Evolutionary conservation across 139 green algal species (phyloP).

Genomic region (Ostreobium quekettii): DNA sequence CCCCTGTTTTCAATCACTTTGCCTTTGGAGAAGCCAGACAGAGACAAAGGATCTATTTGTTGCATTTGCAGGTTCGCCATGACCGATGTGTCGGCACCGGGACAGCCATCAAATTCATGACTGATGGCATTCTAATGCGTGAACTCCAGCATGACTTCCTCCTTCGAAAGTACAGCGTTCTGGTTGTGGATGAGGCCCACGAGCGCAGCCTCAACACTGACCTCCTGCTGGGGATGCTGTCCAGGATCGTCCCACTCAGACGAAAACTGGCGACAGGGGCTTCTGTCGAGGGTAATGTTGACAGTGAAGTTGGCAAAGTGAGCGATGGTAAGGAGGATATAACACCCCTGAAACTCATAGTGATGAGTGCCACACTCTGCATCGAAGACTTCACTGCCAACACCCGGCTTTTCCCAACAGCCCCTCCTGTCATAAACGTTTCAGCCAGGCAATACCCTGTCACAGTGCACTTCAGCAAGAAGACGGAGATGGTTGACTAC

Average conservation of each 20-base stretch:
- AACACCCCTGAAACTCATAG: conserved; percentile 85
- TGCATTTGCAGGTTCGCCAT: conserved; percentile 76
- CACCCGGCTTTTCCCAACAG: conserved; percentile 52
- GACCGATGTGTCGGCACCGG: conserved; percentile 48
- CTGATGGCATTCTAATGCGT: conserved; percentile 86
- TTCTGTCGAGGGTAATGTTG: neutral
- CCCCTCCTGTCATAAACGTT: conserved; percentile 73
- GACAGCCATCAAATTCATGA: conserved; percentile 89
- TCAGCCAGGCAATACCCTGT: conserved; percentile 83
- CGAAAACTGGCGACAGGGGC: conserved; percentile 33
- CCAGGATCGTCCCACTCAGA: conserved; percentile 71
- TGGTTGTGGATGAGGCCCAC: conserved; percentile 91
- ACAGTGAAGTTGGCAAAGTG: neutral
- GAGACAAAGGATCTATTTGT: conserved; percentile 3
- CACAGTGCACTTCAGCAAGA: conserved; percentile 78
- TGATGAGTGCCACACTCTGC: conserved; percentile 92
- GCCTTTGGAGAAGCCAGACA: neutral
- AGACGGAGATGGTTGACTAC: conserved; percentile 85
- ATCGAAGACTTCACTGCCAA: conserved; percentile 78
- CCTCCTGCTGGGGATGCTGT: conserved; percentile 86
- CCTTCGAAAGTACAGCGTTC: conserved; percentile 43
- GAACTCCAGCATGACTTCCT: conserved; percentile 77
- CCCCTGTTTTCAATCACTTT: neutral
- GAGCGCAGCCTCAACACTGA: conserved; percentile 86
- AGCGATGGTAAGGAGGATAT: conserved; percentile 22